Percentiles rank a stretch among this genome's conserved stretches.
These are phyloP conservation scores for barrel medic (Medicago truncatula) DNA, from an alignment of 306 rosid genomes.

Conservation along the genomic window DNA sequence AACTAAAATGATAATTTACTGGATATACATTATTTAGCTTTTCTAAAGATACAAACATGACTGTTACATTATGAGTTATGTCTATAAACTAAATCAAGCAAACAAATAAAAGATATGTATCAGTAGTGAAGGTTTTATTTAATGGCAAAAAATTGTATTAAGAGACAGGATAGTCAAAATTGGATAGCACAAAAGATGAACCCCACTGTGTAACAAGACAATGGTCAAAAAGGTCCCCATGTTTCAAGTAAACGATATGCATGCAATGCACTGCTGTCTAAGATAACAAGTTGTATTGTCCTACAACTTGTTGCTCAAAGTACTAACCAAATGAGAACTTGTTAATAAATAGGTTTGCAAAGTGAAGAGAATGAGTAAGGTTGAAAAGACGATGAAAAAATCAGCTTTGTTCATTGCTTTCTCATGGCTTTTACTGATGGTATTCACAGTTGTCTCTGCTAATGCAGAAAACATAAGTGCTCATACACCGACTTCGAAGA, in stretches of 20 bases:
- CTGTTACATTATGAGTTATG: neutral
- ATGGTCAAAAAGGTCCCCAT: conserved; percentile 17
- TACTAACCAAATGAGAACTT: too few relatives aligned
- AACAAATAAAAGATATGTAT: neutral
- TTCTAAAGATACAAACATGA: neutral
- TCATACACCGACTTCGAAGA: conserved; percentile 28
- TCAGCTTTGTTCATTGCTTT: conserved; percentile 5
- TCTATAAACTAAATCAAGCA: conserved; percentile 1
- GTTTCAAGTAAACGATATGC: neutral
- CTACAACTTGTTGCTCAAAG: neutral
- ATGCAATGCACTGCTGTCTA: conserved; percentile 18
- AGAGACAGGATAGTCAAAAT: conserved; percentile 20
- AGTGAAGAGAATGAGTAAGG: conserved; percentile 22
- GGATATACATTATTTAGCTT: too few relatives aligned
- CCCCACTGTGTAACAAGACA: conserved; percentile 32
- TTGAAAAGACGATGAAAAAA: conserved; percentile 38
- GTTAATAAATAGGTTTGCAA: conserved; percentile 32
- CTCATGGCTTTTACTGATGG: neutral
- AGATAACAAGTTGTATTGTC: conserved; percentile 7
- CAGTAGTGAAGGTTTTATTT: neutral
- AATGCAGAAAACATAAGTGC: conserved; percentile 15
- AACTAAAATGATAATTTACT: too few relatives aligned
- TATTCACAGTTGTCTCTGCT: conserved; percentile 36
- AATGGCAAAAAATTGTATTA: too few relatives aligned
- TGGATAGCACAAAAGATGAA: conserved; percentile 32